phyloP scores from a whole-genome alignment of 2,329 filamentous ascomycete species.

The Fusarium secorum region DNA sequence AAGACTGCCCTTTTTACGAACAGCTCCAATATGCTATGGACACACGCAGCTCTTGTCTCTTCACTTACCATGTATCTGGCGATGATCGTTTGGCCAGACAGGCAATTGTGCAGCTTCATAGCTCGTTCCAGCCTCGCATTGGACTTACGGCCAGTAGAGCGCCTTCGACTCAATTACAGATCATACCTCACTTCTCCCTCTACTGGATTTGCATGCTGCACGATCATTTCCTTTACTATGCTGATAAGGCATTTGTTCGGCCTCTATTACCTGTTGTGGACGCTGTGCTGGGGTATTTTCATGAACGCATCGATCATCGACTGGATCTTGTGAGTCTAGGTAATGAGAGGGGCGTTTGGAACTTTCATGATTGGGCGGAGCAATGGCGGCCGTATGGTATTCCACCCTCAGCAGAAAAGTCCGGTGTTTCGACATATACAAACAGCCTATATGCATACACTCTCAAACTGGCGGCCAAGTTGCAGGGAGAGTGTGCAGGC shows the following conservation, averaged over 20 bases:
- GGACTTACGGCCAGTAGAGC: background rate
- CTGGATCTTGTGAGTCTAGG: rapidly evolving
- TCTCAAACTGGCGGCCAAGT: background rate
- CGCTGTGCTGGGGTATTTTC: background rate
- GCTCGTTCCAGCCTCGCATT: background rate
- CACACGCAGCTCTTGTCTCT: background rate
- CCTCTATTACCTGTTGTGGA: background rate
- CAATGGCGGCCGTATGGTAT: background rate
- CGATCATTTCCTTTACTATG: background rate
- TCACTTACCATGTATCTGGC: background rate
- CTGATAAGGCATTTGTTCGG: background rate
- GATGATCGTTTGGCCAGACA: background rate
- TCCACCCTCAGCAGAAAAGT: rapidly evolving
- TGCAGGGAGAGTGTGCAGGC: background rate
- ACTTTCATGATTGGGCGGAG: background rate
- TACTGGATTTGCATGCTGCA: background rate
- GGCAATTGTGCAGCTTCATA: background rate
- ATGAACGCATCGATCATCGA: background rate
- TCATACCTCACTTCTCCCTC: background rate
- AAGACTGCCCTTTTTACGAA: constrained; percentile 1
- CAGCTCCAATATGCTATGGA: constrained; percentile 6
- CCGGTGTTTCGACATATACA: background rate
- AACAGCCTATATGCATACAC: background rate
- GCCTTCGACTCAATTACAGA: background rate
- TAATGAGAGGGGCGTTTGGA: background rate